Conservation (phyloP, 192 early-diverging fungal species). For the Coemansia sp. region DNA sequence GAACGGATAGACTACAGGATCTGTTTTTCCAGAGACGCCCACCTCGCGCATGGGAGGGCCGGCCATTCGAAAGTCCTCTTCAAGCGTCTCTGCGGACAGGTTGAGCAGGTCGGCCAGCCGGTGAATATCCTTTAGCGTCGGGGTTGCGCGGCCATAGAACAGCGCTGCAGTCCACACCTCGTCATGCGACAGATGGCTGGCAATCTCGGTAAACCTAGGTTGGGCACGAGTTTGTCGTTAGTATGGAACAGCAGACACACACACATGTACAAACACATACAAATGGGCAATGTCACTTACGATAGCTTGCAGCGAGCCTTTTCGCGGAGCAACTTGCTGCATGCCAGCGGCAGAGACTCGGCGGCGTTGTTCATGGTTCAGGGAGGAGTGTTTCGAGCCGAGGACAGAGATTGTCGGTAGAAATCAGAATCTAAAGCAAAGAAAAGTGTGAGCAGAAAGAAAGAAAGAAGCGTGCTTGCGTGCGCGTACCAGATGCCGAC, state of each 20-base stretch:
- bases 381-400: not conserved
- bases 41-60: constrained; percentile 37
- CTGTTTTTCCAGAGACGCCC: not conserved
- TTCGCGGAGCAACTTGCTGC: constrained; percentile 44
- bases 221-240: not conserved
- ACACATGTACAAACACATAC: not conserved
- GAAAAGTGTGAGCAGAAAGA: not conserved
- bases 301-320: constrained; percentile 46
- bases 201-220: constrained; percentile 61
- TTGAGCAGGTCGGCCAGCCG: constrained; percentile 40
- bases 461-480: not conserved
- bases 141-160: constrained; percentile 67
- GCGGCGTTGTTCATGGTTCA: constrained; percentile 20
- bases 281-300: constrained; percentile 11
- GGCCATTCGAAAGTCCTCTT: constrained; percentile 44
- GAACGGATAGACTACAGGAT: constrained; percentile 38
- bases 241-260: no score
- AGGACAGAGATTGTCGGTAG: no score
- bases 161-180: constrained; percentile 69
- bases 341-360: constrained; percentile 37
- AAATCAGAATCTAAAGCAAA: not conserved
- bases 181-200: constrained; percentile 53
- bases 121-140: constrained; percentile 44
- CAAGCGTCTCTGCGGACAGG: constrained; percentile 45
- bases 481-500: no score